These are phyloP conservation scores for Suillus paluster DNA, from an alignment of 768 basidiomycete genomes.

Conservation along the genomic window DNA sequence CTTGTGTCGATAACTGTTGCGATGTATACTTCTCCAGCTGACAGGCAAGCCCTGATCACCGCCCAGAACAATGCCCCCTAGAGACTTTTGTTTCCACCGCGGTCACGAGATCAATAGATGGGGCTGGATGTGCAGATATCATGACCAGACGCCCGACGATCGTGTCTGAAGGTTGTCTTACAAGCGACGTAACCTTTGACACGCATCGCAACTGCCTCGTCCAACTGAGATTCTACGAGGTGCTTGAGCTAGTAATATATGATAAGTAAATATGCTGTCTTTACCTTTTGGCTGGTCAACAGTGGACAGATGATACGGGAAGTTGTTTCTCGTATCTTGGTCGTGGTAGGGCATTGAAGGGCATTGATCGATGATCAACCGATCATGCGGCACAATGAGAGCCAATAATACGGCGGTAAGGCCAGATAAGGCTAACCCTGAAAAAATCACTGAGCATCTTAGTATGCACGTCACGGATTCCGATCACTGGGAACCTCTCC, in stretches of 20 bases:
- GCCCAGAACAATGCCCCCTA: background rate
- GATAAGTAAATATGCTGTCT: too few relatives aligned
- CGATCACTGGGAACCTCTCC: too few relatives aligned
- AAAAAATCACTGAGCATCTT: too few relatives aligned
- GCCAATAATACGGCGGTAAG: too few relatives aligned
- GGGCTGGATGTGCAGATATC: background rate
- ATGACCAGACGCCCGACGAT: background rate
- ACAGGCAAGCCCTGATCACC: background rate
- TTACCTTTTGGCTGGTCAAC: background rate
- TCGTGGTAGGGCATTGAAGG: too few relatives aligned
- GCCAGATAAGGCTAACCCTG: too few relatives aligned
- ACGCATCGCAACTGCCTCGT: background rate
- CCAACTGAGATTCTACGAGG: background rate
- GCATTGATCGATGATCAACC: too few relatives aligned
- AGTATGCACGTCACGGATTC: too few relatives aligned
- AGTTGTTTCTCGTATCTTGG: too few relatives aligned
- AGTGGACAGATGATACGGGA: background rate
- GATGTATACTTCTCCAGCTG: background rate
- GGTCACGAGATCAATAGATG: background rate
- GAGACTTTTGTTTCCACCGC: background rate
- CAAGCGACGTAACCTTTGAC: background rate
- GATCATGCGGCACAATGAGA: too few relatives aligned
- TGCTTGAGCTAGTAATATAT: background rate
- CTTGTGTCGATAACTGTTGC: background rate
- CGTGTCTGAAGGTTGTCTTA: background rate